Conservation (phyloP, 441 rosid species). For the Theobroma grandiflorum region DNA sequence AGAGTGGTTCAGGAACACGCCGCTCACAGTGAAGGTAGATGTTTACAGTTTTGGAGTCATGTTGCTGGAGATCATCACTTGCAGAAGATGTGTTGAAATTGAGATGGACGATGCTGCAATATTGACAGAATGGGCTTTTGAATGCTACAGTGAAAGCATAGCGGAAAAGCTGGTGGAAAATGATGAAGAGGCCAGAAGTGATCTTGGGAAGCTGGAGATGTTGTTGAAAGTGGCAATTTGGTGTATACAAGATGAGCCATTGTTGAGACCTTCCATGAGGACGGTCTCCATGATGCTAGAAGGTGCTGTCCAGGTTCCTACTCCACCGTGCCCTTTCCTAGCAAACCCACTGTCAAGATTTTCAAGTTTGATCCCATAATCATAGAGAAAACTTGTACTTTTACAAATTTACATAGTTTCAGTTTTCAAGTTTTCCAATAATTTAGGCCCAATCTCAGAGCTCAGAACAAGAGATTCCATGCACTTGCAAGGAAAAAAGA, state of each 20-base stretch:
- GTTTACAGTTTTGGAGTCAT: constrained; percentile 59
- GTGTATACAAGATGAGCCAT: constrained; percentile 24
- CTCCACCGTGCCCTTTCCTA: constrained; percentile 29
- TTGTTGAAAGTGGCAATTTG: constrained; percentile 18
- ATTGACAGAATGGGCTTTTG: constrained; percentile 49
- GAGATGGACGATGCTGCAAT: constrained; percentile 30
- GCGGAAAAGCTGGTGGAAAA: constrained; percentile 24
- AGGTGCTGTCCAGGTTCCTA: constrained; percentile 15
- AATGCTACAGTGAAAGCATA: constrained; percentile 33
- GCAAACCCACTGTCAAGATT: not conserved
- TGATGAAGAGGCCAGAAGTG: constrained; percentile 23
- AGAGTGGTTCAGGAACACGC: constrained; percentile 53
- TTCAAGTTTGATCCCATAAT: not conserved
- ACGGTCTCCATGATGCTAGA: constrained; percentile 28
- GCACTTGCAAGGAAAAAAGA: too few relatives aligned
- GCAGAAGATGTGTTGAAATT: constrained; percentile 39
- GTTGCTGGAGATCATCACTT: constrained; percentile 53
- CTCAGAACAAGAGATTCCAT: not conserved
- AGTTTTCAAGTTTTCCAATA: not conserved
- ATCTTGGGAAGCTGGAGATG: constrained; percentile 14
- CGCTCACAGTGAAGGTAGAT: constrained; percentile 45
- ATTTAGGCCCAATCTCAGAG: not conserved
- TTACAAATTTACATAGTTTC: too few relatives aligned
- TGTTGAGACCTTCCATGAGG: constrained; percentile 27
- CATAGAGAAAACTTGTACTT: too few relatives aligned